Conservation (phyloP, 177 flowering plant genomes). For the Vitis hybrid region DNA sequence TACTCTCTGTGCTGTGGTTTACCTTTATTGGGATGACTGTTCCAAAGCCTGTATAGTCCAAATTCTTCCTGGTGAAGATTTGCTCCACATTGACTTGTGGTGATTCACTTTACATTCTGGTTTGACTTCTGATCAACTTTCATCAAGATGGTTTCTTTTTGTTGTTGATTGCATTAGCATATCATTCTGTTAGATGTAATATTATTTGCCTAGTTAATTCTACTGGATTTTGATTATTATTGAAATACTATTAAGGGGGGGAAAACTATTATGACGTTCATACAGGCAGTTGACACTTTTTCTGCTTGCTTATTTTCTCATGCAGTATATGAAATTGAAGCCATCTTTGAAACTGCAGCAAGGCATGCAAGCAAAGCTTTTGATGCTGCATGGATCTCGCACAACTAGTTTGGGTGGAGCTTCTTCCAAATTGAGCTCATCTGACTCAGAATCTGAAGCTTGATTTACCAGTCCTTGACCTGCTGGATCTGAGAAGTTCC, state of each 20-base stretch:
- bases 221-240: too few relatives aligned
- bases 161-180: too few relatives aligned
- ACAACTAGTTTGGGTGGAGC: slow-evolving; percentile 21
- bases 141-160: too few relatives aligned
- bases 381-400: slow-evolving; percentile 25
- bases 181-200: too few relatives aligned
- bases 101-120: too few relatives aligned
- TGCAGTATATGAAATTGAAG: slow-evolving; percentile 50
- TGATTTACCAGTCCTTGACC: slow-evolving; percentile 24
- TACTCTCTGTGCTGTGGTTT: not conserved
- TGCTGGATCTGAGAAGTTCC: slow-evolving; percentile 16
- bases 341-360: slow-evolving; percentile 34
- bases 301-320: not conserved
- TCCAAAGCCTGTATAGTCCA: not conserved
- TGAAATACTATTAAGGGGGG: too few relatives aligned
- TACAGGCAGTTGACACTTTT: not conserved
- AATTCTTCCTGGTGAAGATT: too few relatives aligned
- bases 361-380: slow-evolving; percentile 37
- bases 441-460: slow-evolving; percentile 44
- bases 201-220: too few relatives aligned
- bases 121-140: too few relatives aligned
- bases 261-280: not conserved
- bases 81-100: too few relatives aligned
- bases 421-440: slow-evolving; percentile 44
- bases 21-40: not conserved